Evolutionary conservation across 768 basidiomycete species (phyloP), one percentile per base, ranked within the genome.

Genomic region (Rhodotorula paludigena): DNA sequence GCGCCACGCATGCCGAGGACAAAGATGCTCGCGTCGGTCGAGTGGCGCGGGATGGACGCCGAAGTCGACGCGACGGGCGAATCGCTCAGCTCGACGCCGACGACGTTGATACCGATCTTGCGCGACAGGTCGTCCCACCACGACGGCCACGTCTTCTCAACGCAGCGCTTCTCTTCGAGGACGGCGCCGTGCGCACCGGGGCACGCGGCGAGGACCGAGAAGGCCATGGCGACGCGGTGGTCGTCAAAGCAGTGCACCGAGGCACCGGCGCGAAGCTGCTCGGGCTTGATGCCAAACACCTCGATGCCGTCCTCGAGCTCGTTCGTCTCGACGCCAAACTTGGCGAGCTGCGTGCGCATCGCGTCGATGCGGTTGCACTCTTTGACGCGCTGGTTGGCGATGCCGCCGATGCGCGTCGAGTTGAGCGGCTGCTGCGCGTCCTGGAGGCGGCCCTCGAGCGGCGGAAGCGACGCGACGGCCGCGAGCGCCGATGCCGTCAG

Each of bases 101-200:
- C 85, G 38, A 92, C 88, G 55, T 85, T 82, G 66, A 98, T 83
- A 18, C 94, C 94, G 60, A 98, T 92, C 92, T 96, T 96, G 81
- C 90, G 92, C 77, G 90, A 85, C 33, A 99, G 82, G 78, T 98
- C 96, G 76, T 98, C 96, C 93, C 94, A 99, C 91, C 93, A 99
- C 77, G 92, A 93, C 0, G 96, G 96, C 94, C 94, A 99, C 0
- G 94, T 99, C 84, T 99, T 99, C 80, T 94, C 94, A 39, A 99
- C 96, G 76, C 96, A 97, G 60, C 93, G 83, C 79, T 94, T 94
- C 81, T 98, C 94, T 76, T 97, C 92, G 36, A 98, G 82, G 71
- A 90, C 80, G 30, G 73, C 74, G 21, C 73, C 72, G 55, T 66
- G 64, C 4, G 70, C 74, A n/a, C 73, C 72, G 2, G 73, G 69